Conservation (phyloP, 169 alveolate species). For the Toxoplasma gondii region DNA sequence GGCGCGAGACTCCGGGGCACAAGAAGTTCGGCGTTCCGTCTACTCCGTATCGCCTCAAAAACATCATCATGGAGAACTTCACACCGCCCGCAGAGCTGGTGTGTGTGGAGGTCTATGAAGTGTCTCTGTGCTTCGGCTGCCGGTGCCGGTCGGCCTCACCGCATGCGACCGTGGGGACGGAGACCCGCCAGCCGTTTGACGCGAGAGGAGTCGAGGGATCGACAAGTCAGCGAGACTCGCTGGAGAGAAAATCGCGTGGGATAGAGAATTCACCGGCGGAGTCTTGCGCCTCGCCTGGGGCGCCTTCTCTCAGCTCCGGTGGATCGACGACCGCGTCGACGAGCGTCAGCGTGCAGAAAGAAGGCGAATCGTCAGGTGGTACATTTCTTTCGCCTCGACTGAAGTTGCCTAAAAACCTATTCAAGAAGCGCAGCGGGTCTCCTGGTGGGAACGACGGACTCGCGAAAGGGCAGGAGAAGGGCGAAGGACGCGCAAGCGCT, state of each 20-base stretch:
- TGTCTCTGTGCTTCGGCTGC: neutral
- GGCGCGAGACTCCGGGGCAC: neutral
- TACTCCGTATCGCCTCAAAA: slow-evolving; percentile 45
- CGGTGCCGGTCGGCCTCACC: neutral
- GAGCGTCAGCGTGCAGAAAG: neutral
- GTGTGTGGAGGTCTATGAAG: slow-evolving; percentile 55
- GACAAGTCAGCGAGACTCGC: neutral
- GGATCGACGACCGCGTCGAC: too few species aligned
- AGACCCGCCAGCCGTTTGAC: neutral
- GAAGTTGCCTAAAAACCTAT: neutral
- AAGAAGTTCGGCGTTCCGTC: neutral
- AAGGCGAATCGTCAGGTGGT: neutral
- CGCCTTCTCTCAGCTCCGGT: too few species aligned
- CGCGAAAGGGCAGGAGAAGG: neutral
- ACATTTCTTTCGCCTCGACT: neutral
- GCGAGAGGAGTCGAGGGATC: neutral
- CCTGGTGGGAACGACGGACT: neutral
- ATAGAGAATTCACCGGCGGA: neutral
- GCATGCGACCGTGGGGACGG: neutral
- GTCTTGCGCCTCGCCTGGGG: neutral
- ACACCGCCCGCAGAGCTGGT: slow-evolving; percentile 59
- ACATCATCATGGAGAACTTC: slow-evolving; percentile 49
- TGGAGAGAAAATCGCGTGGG: neutral
- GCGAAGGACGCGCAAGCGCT: neutral
- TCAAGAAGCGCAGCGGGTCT: neutral